These are phyloP conservation scores for Sugiyamaella valdiviana DNA, from an alignment of 805 yeast species.

Conservation along the genomic window DNA sequence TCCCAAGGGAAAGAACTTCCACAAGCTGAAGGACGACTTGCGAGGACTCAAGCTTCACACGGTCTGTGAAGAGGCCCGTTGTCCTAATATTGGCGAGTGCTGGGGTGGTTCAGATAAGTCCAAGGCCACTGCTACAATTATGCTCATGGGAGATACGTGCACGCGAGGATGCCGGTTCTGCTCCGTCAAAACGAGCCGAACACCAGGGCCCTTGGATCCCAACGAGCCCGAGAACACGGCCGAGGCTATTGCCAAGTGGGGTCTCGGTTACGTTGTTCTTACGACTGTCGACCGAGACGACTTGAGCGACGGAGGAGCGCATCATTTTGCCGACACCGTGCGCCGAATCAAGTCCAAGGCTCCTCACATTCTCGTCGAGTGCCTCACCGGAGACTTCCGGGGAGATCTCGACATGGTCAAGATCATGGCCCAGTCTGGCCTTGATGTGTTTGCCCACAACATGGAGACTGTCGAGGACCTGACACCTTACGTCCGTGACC, in stretches of 20 bases:
- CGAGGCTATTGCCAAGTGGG: constrained; percentile 96
- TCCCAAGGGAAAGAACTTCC: constrained; percentile 87
- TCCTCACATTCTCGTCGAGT: constrained; percentile 87
- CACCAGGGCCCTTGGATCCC: constrained; percentile 86
- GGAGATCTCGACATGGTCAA: constrained; percentile 82
- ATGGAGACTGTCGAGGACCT: constrained; percentile 92
- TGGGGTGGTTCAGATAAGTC: constrained; percentile 94
- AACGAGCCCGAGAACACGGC: constrained; percentile 97
- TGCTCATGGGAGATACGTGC: constrained; percentile 98
- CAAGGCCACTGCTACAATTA: constrained; percentile 94
- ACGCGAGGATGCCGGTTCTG: constrained; percentile 99
- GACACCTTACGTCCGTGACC: constrained; percentile 92
- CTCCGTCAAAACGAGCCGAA: constrained; percentile 87
- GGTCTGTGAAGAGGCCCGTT: constrained; percentile 97
- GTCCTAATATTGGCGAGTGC: constrained; percentile 99
- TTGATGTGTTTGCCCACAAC: constrained; percentile 96
- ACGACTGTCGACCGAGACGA: constrained; percentile 98
- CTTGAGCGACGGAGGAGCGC: constrained; percentile 85
- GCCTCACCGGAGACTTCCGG: constrained; percentile 89
- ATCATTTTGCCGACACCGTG: constrained; percentile 86
- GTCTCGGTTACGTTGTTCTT: constrained; percentile 92
- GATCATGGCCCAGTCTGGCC: constrained; percentile 73
- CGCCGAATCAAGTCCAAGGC: constrained; percentile 76
- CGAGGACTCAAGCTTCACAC: constrained; percentile 85
- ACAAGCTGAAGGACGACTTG: constrained; percentile 75